Base-by-base conservation (phyloP, 2,329 filamentous ascomycete species). In the Cryphonectria japonica region DNA sequence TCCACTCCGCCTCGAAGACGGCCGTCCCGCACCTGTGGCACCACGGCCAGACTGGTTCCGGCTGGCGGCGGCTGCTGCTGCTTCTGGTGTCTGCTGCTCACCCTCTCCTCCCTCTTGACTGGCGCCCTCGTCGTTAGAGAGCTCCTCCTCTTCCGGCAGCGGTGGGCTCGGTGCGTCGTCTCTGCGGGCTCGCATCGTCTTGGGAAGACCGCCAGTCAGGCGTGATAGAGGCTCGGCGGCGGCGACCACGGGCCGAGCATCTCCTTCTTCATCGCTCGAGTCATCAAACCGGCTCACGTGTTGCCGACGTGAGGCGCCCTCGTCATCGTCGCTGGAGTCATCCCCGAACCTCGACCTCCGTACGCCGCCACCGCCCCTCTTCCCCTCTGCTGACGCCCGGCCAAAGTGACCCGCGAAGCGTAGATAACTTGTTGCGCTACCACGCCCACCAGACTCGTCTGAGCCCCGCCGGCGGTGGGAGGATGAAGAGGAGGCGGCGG, bases 241-340 rank as follows among this genome's bases (percentile, higher is more conserved):
- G 75, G 79, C 69, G 52, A 50, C 59, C 74, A 74, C 79, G 69
- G 76, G 78, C 11, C 8, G 29, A 9, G 66, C 81, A 2, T 87
- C 86, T 39, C 11, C 37, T 39, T 39, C 37, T 50, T 91, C 89
- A 73, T 90, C 89, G 73, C 92, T 88, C 3, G 90, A 89, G 78
- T 91, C 88, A 4, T 78, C 84, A 72, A 92, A 88, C 0, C 89
- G 84, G 74, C 87, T 89, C 8, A 80, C 77, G 71, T 72, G 80
- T 82, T 76, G 82, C 80, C 57, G 77, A 16, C 22, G 37, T 73
- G 37, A 75, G 74, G 73, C 76, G 69, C 75, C 76, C 37, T 65
- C 71, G 26, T 71, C 70, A 37, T 80, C 78, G 26, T 75, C 74
- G 59, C 78, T 80, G 2, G 78, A 80, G 19, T 72, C 69, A 67